Evolutionary conservation across 441 rosid species (phyloP), one percentile per base, ranked within the genome.

Genomic region (Croton laevigatus): DNA sequence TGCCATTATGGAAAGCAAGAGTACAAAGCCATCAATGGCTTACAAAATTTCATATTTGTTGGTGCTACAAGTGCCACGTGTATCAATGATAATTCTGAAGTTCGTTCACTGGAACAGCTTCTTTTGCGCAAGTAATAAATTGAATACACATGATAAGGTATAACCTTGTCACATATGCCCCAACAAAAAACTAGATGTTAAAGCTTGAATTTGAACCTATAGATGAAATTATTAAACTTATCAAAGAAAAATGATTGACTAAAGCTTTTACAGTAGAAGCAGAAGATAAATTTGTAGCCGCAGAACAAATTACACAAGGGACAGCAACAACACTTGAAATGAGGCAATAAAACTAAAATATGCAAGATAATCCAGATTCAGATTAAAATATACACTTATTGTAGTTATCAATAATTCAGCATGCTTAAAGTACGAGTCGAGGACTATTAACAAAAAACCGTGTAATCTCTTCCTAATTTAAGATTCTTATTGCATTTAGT

Each of bases 401-500:
- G 42, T 40, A 27, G 32, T 27, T 27, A 27, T 27, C 32, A 27
- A 27, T 1, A 27, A n/a, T n/a, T n/a, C n/a, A 27, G 32, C 2
- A 27, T 27, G 2, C 32, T 27, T 27, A 27, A 27, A 27, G 1
- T 27, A 27, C 32, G 2, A 27, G 32, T 1, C 32, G 2, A 27
- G 32, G 32, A 27, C 32, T 27, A 40, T 52, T 17, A 22, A 38
- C 53, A 16, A 7, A 27, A 11, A 8, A 52, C 44, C 44, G 32
- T 27, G n/a, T n/a, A 48, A 14, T 19, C 17, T 38, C 34, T 54
- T 23, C n/a, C 36, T 8, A 6, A 8, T 14, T 64, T 46, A 45
- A 16, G 53, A 53, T 71, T 52, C 63, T 62, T 3, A 23, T 36
- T 69, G n/a, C 61, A 49, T 61, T 17, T 6, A 16, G 13, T 60